Evolutionary conservation across 2,329 filamentous ascomycete genomes (phyloP).

Genomic region (Microsporum audouinii): DNA sequence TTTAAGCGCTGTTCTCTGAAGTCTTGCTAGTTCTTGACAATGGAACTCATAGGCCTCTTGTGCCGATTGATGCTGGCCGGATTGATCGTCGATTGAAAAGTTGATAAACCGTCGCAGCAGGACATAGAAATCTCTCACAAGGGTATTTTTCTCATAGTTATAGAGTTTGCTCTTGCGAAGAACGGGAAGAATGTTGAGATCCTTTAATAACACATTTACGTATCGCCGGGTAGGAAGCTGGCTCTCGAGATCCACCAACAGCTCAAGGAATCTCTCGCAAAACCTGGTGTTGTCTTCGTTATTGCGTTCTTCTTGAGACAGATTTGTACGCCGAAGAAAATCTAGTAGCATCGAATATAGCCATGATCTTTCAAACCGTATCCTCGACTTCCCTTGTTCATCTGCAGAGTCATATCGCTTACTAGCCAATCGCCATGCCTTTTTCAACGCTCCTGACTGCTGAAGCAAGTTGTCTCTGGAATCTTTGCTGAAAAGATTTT

Average conservation of each 20-base stretch:
- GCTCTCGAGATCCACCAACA: conserved; percentile 80
- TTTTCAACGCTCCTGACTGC: conserved; percentile 62
- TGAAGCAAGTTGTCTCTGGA: conserved; percentile 63
- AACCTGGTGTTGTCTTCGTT: conserved; percentile 58
- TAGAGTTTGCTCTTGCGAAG: conserved; percentile 70
- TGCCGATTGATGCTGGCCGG: conserved; percentile 60
- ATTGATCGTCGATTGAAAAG: conserved; percentile 87
- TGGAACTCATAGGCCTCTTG: conserved; percentile 69
- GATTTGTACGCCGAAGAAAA: conserved; percentile 64
- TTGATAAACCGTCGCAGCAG: conserved; percentile 78
- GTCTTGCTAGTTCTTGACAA: conserved; percentile 60
- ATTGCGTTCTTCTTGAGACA: conserved; percentile 25
- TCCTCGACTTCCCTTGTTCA: conserved; percentile 60
- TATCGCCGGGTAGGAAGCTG: conserved; percentile 90
- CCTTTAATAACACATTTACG: conserved; percentile 75
- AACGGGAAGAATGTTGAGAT: conserved; percentile 69
- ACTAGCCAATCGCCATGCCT: conserved; percentile 76
- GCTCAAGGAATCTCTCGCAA: conserved; percentile 86
- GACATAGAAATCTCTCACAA: conserved; percentile 68
- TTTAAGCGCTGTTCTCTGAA: conserved; percentile 69
- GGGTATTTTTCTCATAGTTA: conserved; percentile 58
- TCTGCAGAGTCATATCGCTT: conserved; percentile 85
- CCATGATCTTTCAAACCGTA: conserved; percentile 91
- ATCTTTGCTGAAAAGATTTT: conserved; percentile 71
- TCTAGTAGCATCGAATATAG: conserved; percentile 75